Conservation (phyloP, 306 rosid genomes). For the Albizia julibrissin region DNA sequence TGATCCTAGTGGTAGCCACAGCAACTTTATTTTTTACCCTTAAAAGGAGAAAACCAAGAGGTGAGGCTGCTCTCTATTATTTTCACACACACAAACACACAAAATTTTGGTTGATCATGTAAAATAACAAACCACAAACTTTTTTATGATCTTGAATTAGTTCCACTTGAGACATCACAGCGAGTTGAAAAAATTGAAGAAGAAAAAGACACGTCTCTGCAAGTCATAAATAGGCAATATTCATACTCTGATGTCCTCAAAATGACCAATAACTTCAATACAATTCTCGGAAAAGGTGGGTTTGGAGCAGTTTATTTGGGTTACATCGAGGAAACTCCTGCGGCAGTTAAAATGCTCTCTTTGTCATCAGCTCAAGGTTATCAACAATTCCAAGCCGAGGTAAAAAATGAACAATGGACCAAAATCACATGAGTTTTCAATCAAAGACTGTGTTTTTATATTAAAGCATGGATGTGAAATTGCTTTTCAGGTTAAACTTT, state of each 20-base stretch:
- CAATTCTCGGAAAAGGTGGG: background rate
- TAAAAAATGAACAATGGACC: background rate
- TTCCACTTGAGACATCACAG: background rate
- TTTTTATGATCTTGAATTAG: background rate
- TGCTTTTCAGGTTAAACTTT: conserved; percentile 27
- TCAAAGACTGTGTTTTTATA: background rate
- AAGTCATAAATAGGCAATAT: background rate
- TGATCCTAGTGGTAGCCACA: conserved; percentile 17
- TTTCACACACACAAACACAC: background rate
- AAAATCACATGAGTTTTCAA: background rate
- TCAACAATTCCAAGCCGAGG: background rate
- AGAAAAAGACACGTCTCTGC: background rate
- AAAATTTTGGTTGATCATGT: background rate
- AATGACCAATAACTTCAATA: background rate
- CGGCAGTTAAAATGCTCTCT: background rate
- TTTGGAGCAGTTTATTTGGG: background rate
- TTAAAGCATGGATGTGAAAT: background rate
- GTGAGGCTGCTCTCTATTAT: background rate
- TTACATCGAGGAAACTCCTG: background rate
- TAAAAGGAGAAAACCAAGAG: conserved; percentile 34
- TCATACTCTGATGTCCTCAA: background rate
- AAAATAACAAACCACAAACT: background rate
- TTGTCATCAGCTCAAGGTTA: background rate
- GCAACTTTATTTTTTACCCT: conserved; percentile 18
- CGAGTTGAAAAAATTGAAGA: background rate